Percentiles rank a stretch among this genome's conserved stretches.
These are phyloP conservation scores for Cladosporium velox DNA, from an alignment of 2,329 filamentous ascomycete genomes.

Conservation along the genomic window DNA sequence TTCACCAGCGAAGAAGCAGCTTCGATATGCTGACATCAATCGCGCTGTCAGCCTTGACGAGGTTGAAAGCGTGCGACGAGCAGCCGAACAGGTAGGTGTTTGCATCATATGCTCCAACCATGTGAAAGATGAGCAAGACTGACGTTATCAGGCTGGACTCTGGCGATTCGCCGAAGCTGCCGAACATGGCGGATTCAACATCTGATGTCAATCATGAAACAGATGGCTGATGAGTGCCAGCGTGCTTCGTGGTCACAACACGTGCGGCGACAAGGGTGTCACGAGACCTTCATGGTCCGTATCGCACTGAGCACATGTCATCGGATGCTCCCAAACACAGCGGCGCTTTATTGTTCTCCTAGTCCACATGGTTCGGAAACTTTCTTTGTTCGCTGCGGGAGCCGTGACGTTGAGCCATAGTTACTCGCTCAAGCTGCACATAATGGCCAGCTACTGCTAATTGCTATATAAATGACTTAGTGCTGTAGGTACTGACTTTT, in stretches of 20 bases:
- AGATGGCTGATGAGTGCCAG: not conserved
- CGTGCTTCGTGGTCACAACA: not conserved
- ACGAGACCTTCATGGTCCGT: not conserved
- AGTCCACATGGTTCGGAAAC: not conserved
- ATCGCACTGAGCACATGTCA: not conserved
- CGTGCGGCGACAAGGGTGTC: not conserved
- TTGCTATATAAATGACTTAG: not conserved
- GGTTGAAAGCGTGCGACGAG: slow-evolving; percentile 64
- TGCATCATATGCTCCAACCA: not conserved
- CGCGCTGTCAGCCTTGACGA: slow-evolving; percentile 67
- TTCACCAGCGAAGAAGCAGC: slow-evolving; percentile 41
- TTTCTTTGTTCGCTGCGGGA: not conserved
- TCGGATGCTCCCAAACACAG: not conserved
- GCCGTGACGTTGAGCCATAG: not conserved
- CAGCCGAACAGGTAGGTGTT: slow-evolving; percentile 53
- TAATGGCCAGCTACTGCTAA: not conserved
- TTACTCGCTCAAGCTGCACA: not conserved
- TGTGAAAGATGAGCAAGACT: not conserved
- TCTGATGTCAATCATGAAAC: slow-evolving; percentile 29
- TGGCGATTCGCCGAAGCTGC: slow-evolving; percentile 76
- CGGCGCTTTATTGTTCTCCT: slow-evolving; percentile 5
- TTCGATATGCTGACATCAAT: slow-evolving; percentile 77
- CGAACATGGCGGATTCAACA: slow-evolving; percentile 58
- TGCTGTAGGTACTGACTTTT: not conserved
- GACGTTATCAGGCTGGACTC: slow-evolving; percentile 59